Conservation (phyloP, 2,329 filamentous ascomycete species). For the Monilinia laxa region DNA sequence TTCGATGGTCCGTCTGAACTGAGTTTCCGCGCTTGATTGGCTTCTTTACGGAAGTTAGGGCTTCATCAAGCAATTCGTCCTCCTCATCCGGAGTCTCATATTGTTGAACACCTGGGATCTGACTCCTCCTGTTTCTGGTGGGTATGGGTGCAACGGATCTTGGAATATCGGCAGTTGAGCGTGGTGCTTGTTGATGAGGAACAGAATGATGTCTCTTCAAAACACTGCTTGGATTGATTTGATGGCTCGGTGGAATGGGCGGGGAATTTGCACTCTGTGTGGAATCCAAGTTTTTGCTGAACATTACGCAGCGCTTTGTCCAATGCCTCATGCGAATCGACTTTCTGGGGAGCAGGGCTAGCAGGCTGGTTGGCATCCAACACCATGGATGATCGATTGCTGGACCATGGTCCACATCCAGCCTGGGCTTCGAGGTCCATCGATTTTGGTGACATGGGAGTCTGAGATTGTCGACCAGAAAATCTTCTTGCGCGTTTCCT, state of each 20-base stretch:
- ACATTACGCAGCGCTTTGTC: conserved; percentile 58
- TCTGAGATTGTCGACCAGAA: conserved; percentile 80
- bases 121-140: conserved; percentile 74
- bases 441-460: conserved; percentile 71
- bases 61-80: conserved; percentile 92
- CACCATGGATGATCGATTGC: conserved; percentile 80
- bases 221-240: conserved; percentile 50
- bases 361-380: conserved; percentile 57
- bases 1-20: conserved; percentile 45
- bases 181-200: conserved; percentile 55
- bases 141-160: conserved; percentile 63
- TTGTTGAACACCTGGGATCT: conserved; percentile 72
- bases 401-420: conserved; percentile 85
- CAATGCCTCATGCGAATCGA: conserved; percentile 59
- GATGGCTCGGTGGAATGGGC: conserved; percentile 55
- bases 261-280: conserved; percentile 38
- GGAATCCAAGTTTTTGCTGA: conserved; percentile 51
- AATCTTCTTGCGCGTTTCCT: conserved; percentile 89
- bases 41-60: conserved; percentile 71
- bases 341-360: conserved; percentile 50
- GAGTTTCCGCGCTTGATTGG: conserved; percentile 61
- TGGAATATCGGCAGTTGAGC: conserved; percentile 59
- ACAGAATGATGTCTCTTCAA: conserved; percentile 66
- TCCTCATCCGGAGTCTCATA: conserved; percentile 97
- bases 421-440: conserved; percentile 93